Base-by-base conservation (phyloP, 1,284 basidiomycete species). In the Cutaneotrichosporon mucoides region DNA sequence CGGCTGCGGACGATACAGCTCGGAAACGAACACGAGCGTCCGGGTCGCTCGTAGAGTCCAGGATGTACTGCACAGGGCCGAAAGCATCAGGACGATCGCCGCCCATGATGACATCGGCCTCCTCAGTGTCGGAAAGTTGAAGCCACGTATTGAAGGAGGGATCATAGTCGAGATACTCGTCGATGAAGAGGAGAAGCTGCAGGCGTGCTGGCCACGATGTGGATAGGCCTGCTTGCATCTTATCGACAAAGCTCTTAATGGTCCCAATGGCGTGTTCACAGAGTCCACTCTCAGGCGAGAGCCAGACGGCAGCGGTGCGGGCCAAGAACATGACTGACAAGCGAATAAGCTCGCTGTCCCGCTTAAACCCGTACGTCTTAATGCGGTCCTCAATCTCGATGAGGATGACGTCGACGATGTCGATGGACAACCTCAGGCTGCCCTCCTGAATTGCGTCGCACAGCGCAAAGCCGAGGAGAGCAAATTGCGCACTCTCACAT, bases 11-110 rank as follows among this genome's bases (percentile, higher is more conserved):
- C 3, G 83, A 78, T 2, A 89, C 87, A 1, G 84, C 84, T 24
- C 89, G 86, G 66, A 92, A 88, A 6, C 94, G 87, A 40, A 96
- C 87, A 33, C 92, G 85, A n/a, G 89, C 85, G 73, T 98, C 94
- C 47, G 79, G 73, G 73, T 97, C 94, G 34, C 83, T 81, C 61
- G 89, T 70, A 12, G 69, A 70, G 6, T 82, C 82, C 40, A 91
- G 78, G 51, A 88, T 72, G 16, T 73, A 73, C n/a, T 76, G 65
- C n/a, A 69, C 35, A 11, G 73, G 66, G 7, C 59, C 62, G 36
- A 47, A 49, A 5, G n/a, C 15, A 36, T 53, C 33, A 1, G 53
- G 62, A 10, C 57, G 55, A 6, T 44, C 35, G 5, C 58, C 62
- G n/a, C 67, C 66, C 55, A 66, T 59, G 24, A 71, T 62, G 13